Base-by-base conservation (phyloP, 257 asterid genomes). In the Lantana camara region DNA sequence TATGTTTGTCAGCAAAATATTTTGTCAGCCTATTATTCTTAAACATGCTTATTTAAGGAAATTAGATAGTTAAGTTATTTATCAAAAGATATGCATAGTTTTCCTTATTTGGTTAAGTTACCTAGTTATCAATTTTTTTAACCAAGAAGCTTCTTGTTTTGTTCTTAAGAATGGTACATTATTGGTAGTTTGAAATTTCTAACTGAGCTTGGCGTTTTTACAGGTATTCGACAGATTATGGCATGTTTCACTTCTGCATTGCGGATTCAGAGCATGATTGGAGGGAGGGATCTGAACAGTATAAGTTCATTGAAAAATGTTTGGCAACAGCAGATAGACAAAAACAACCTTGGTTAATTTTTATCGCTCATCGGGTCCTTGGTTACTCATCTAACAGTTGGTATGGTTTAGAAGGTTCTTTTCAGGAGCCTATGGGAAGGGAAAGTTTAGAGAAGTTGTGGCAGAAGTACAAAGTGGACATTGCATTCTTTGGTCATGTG, bases 141-240 rank as follows among this genome's bases (percentile, higher is more conserved):
- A n/a, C n/a, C n/a, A n/a, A n/a, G n/a, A n/a, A n/a, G n/a, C n/a
- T n/a, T n/a, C n/a, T n/a, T n/a, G n/a, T n/a, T n/a, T n/a, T n/a
- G n/a, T n/a, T n/a, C n/a, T n/a, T n/a, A n/a, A n/a, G n/a, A n/a
- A n/a, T n/a, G n/a, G n/a, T n/a, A n/a, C n/a, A n/a, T n/a, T n/a
- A n/a, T n/a, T n/a, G n/a, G n/a, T n/a, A n/a, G n/a, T n/a, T n/a
- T n/a, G 32, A 27, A 41, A 4, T n/a, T n/a, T n/a, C n/a, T 9
- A 30, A 17, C 32, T 21, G 55, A 58, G 34, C 1, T 19, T 34
- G 4, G 15, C 27, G 56, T 69, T 63, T 27, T 47, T 47, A 69
- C 76, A 86, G 95, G 95, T 86, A 86, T 72, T 81, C 90, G 10
- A 76, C 90, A 17, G 90, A 86, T 69, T 83, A 81, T 67, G 95